Conservation (phyloP, 805 yeast genomes). For the Ogataea philodendri region DNA sequence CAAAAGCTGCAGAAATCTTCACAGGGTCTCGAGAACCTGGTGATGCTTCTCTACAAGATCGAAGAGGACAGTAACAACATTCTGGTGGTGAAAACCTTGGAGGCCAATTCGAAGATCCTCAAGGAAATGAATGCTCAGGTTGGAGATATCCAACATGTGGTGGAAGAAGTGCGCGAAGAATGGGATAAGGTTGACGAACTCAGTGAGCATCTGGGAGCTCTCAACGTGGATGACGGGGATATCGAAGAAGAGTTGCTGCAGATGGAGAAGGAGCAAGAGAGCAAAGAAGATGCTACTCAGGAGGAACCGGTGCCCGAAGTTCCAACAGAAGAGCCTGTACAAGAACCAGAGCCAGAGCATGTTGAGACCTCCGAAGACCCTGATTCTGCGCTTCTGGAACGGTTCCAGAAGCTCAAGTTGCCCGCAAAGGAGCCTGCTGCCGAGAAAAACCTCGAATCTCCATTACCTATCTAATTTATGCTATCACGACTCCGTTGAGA, state of each 20-base stretch:
- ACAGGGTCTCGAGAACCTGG: slow-evolving; percentile 25
- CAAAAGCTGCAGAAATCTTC: slow-evolving; percentile 22
- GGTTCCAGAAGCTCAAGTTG: slow-evolving; percentile 11
- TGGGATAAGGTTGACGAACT: slow-evolving; percentile 22
- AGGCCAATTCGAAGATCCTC: slow-evolving; percentile 26
- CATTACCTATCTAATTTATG: slow-evolving; percentile 5
- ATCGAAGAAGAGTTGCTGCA: slow-evolving; percentile 20
- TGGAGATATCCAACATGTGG: slow-evolving; percentile 22
- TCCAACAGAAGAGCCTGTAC: not conserved
- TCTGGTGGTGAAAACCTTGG: slow-evolving; percentile 23
- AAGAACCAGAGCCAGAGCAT: slow-evolving; percentile 8
- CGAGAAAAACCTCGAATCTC: not conserved
- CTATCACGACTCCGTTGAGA: slow-evolving; percentile 27
- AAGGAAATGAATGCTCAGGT: slow-evolving; percentile 26
- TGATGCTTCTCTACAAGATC: slow-evolving; percentile 23
- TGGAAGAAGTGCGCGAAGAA: slow-evolving; percentile 22
- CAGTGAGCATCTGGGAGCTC: slow-evolving; percentile 14
- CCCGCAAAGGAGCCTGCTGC: slow-evolving; percentile 1
- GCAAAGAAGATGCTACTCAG: not conserved
- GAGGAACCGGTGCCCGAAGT: no score
- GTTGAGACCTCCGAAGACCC: slow-evolving; percentile 1
- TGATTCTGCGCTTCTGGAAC: slow-evolving; percentile 8
- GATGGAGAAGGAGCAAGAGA: slow-evolving; percentile 8
- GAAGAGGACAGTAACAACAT: slow-evolving; percentile 30
- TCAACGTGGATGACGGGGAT: slow-evolving; percentile 18